Conservation (phyloP, 805 yeast species). For the Ogataea paraovalis region DNA sequence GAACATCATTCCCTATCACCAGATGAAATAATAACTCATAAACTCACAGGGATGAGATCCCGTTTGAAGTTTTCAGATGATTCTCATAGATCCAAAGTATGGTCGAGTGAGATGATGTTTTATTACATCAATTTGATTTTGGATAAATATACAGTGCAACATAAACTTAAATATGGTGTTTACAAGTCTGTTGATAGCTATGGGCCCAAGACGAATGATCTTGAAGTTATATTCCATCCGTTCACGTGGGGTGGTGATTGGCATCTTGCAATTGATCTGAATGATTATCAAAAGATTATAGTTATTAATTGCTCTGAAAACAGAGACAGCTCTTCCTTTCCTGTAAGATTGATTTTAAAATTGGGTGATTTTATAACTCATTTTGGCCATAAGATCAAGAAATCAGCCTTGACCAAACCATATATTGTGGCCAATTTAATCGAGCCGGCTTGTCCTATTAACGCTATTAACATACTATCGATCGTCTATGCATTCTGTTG, state of each 20-base stretch:
- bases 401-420: constrained; percentile 27
- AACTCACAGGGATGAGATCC: constrained; percentile 24
- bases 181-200: constrained; percentile 20
- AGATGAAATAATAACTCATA: constrained; percentile 22
- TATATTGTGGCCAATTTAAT: constrained; percentile 18
- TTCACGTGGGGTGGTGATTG: constrained; percentile 29
- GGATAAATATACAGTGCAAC: constrained; percentile 19
- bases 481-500: constrained; percentile 28
- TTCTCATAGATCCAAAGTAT: constrained; percentile 24
- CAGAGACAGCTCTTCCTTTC: constrained; percentile 13
- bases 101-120: constrained; percentile 29
- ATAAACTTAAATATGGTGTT: constrained; percentile 16
- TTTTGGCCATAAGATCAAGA: constrained; percentile 26
- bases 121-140: constrained; percentile 27
- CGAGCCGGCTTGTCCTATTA: constrained; percentile 22
- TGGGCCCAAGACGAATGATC: constrained; percentile 24
- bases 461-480: constrained; percentile 28
- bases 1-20: constrained; percentile 24
- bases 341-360: constrained; percentile 21
- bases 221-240: constrained; percentile 29
- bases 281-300: constrained; percentile 21
- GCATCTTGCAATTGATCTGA: constrained; percentile 32
- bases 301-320: constrained; percentile 26
- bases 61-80: constrained; percentile 26
- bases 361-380: constrained; percentile 26